A percentile compares a stretch with the other conserved stretches of the same genome.
These are phyloP conservation scores for Cadophora sp. DNA, from an alignment of 2,329 filamentous ascomycete genomes.

Conservation along the genomic window DNA sequence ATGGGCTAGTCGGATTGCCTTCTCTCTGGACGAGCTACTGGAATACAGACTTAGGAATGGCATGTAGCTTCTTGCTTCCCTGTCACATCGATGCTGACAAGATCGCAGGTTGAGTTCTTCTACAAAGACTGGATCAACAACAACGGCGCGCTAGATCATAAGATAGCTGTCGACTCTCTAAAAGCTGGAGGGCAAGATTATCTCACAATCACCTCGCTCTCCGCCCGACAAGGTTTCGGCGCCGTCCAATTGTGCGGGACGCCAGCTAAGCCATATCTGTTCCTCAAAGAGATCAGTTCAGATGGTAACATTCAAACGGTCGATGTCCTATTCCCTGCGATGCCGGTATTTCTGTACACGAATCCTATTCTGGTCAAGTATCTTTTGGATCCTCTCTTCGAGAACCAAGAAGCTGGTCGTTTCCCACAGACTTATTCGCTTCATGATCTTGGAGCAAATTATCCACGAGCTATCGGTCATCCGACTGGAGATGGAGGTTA, in stretches of 20 bases:
- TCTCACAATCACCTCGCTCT: slow-evolving; percentile 76
- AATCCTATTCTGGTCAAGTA: slow-evolving; percentile 69
- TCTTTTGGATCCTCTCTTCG: slow-evolving; percentile 67
- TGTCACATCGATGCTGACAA: not conserved
- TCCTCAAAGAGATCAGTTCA: slow-evolving; percentile 89
- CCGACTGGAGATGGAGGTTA: slow-evolving; percentile 66
- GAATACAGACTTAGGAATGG: slow-evolving; percentile 63
- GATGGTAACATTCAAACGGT: slow-evolving; percentile 89
- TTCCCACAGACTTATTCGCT: slow-evolving; percentile 75
- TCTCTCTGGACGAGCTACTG: slow-evolving; percentile 83
- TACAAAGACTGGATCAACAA: slow-evolving; percentile 76
- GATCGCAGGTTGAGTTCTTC: slow-evolving; percentile 65
- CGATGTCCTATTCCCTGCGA: slow-evolving; percentile 85
- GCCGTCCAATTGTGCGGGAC: slow-evolving; percentile 77
- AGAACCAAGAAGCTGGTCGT: slow-evolving; percentile 70
- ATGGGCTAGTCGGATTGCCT: slow-evolving; percentile 68
- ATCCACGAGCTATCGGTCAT: slow-evolving; percentile 74
- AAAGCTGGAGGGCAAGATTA: slow-evolving; percentile 77
- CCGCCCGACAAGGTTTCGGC: slow-evolving; percentile 82
- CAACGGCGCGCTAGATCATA: slow-evolving; percentile 69
- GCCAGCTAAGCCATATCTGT: slow-evolving; percentile 72
- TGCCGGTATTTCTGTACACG: slow-evolving; percentile 83
- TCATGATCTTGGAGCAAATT: slow-evolving; percentile 74
- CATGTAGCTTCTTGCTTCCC: slow-evolving; percentile 35
- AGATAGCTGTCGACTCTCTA: slow-evolving; percentile 71